Conservation (phyloP, 352 stramenopile species). For the Globisporangium cylindrosporum region DNA sequence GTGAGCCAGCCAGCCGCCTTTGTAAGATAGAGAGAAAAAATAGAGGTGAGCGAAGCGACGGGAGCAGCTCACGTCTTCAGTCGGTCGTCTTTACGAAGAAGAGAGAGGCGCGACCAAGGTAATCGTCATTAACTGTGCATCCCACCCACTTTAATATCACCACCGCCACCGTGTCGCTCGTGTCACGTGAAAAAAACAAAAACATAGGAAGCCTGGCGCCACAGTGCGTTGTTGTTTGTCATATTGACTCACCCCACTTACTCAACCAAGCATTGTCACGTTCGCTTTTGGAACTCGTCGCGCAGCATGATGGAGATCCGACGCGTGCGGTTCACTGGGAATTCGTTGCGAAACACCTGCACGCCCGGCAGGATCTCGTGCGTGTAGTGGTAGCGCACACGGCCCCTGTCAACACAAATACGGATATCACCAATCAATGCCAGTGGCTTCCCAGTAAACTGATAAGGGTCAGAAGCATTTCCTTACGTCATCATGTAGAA, state of each 20-base stretch:
- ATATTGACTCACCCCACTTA: neutral
- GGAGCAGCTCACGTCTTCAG: neutral
- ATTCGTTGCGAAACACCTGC: constrained; percentile 50
- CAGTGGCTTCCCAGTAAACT: neutral
- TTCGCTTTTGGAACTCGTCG: constrained; percentile 50
- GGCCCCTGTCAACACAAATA: constrained; percentile 30
- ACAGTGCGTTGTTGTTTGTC: neutral
- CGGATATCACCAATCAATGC: neutral
- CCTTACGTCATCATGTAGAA: constrained; percentile 88
- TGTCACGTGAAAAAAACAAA: neutral
- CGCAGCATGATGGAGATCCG: constrained; percentile 86
- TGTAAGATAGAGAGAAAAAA: constrained; percentile 23
- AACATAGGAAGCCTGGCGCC: neutral
- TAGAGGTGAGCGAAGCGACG: constrained; percentile 3
- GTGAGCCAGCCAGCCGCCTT: constrained; percentile 4
- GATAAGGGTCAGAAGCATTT: neutral
- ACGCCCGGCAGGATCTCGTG: constrained; percentile 76
- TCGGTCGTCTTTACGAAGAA: neutral
- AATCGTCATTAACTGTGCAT: constrained; percentile 1
- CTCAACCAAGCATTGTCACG: neutral
- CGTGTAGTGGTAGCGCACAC: constrained; percentile 84
- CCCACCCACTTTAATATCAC: constrained; percentile 5
- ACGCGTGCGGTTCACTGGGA: constrained; percentile 65
- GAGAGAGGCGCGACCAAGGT: neutral
- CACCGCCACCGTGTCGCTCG: neutral